Percentiles rank a stretch among this genome's conserved stretches.
phyloP scores from a whole-genome alignment of 805 yeast species.

The Saturnispora gosingensis region DNA sequence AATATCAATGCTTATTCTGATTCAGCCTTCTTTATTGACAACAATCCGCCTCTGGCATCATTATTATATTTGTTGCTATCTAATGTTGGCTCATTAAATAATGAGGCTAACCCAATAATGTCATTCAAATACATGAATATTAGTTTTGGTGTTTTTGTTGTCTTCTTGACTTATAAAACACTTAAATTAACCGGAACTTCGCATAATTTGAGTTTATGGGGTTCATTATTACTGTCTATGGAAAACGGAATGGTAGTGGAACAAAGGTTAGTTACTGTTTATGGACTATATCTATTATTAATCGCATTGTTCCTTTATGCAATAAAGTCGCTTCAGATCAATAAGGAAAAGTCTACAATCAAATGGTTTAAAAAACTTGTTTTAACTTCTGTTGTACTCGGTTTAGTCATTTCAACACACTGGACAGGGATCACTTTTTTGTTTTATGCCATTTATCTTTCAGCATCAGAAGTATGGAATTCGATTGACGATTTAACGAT shows the following conservation, averaged over 20 bases:
- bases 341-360: slow-evolving; percentile 32
- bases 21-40: slow-evolving; percentile 62
- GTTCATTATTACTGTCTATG: slow-evolving; percentile 41
- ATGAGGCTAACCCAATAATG: slow-evolving; percentile 41
- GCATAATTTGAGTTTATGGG: slow-evolving; percentile 39
- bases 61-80: slow-evolving; percentile 61
- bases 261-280: slow-evolving; percentile 43
- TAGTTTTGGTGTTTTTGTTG: slow-evolving; percentile 42
- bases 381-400: slow-evolving; percentile 43
- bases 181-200: slow-evolving; percentile 49
- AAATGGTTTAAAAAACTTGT: slow-evolving; percentile 47
- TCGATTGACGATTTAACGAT: slow-evolving; percentile 59
- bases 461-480: slow-evolving; percentile 48
- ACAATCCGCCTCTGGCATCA: slow-evolving; percentile 73
- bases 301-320: slow-evolving; percentile 35
- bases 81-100: slow-evolving; percentile 34
- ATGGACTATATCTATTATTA: slow-evolving; percentile 37
- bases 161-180: slow-evolving; percentile 44
- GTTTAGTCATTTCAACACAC: slow-evolving; percentile 51
- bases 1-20: slow-evolving; percentile 40
- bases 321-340: slow-evolving; percentile 20
- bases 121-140: slow-evolving; percentile 52
- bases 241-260: slow-evolving; percentile 62
- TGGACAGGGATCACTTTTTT: slow-evolving; percentile 56
- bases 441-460: slow-evolving; percentile 17